Evolutionary conservation across 139 green algal genomes (phyloP), one percentile per base, ranked within the genome.

Genomic region (Gonium pectorale): DNA sequence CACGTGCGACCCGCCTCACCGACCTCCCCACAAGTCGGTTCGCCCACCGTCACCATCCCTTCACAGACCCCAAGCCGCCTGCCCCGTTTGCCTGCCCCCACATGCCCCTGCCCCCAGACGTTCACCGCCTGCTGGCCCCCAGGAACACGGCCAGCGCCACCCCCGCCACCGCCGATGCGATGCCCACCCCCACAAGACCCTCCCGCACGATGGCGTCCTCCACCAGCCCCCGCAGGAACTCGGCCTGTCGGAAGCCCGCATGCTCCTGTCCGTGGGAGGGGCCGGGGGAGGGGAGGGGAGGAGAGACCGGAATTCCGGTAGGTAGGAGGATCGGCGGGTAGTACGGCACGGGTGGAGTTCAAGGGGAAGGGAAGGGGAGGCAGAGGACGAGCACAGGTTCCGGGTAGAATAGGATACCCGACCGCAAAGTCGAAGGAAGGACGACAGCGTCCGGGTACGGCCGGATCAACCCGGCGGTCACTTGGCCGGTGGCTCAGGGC

Each of bases 171-270:
- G 82, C 82, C 60, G 71, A 71, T 17, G 71, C 82, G 2, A 82
- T 70, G 33, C 82, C 82, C 71, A 87, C 60, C 1, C 82, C 82
- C 82, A 87, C 5, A 43, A 87, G 82, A 60, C 82, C 82, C 44
- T 87, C 59, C 29, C 35, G 29, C 46, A 87, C 70, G 63, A 87
- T 87, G 31, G 75, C 69, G 41, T 81, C 71, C 40, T 87, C 82
- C 51, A 46, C 54, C 38, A 79, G 67, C 22, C 80, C 66, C 27
- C 68, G 70, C 43, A 87, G 82, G 40, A 80, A 68, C 46, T 82
- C 82, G 2, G 69, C 82, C 70, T 87, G 82, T 5, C 82, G 70
- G 82, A 87, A 87, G 26, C 67, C 82, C 13, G 82, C 62, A 17
- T 74, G 59, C 26, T 81, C 44, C 81, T 87, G 77, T 0, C 43